These are phyloP conservation scores for Sanguinoderma infundibulare DNA, from an alignment of 1,284 basidiomycete species.

Conservation along the genomic window DNA sequence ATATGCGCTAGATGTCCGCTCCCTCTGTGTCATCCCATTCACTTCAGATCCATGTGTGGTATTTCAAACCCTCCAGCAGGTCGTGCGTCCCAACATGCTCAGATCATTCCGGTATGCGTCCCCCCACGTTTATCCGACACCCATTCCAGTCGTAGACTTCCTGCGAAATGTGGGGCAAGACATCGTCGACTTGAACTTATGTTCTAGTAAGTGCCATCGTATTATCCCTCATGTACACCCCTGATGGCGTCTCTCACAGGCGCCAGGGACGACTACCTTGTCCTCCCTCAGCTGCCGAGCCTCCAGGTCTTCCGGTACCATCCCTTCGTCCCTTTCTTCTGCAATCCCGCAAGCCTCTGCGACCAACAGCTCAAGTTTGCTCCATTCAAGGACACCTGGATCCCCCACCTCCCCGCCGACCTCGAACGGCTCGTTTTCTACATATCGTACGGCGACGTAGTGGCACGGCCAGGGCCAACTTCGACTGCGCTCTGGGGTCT, in stretches of 20 bases:
- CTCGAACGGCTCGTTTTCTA: slow-evolving; percentile 11
- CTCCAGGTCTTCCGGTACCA: slow-evolving; percentile 10
- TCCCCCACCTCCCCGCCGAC: slow-evolving; percentile 9
- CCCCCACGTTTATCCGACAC: neutral
- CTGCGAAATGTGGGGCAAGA: slow-evolving; percentile 3
- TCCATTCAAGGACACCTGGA: neutral
- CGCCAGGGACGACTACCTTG: slow-evolving; percentile 1
- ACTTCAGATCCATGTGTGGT: neutral
- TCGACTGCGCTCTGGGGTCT: slow-evolving; percentile 4
- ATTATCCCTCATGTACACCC: too few species aligned
- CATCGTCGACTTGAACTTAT: slow-evolving; percentile 8
- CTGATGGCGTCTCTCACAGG: neutral
- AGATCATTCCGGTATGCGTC: slow-evolving; percentile 6
- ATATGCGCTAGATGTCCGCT: neutral
- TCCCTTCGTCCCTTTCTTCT: neutral
- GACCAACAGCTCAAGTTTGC: neutral
- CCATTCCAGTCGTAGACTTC: neutral
- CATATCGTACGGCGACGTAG: neutral
- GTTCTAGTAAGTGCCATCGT: neutral
- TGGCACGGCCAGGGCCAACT: neutral
- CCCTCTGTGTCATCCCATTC: slow-evolving; percentile 1
- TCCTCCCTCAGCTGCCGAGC: slow-evolving; percentile 4
- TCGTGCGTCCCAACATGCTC: slow-evolving; percentile 4
- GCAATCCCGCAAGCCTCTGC: neutral
- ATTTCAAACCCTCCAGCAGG: slow-evolving; percentile 3